Percentiles rank a stretch among this genome's conserved stretches.
Conservation (phyloP, 2,329 filamentous ascomycete species). For the Aspergillus floridensis region DNA sequence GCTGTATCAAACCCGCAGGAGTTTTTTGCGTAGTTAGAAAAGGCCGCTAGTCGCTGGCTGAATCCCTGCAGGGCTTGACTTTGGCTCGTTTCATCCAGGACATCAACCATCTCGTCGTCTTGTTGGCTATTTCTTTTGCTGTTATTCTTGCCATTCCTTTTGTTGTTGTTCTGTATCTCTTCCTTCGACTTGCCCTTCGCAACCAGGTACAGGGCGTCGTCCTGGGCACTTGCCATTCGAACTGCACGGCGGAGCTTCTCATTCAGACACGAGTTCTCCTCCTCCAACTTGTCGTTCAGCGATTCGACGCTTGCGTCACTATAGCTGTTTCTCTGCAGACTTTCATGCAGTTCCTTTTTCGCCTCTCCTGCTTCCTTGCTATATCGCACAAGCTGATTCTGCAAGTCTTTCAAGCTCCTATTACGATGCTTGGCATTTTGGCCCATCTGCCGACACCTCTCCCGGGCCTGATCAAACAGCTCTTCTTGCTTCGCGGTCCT, state of each 20-base stretch:
- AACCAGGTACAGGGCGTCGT: neutral
- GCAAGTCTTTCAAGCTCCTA: neutral
- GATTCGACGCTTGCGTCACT: neutral
- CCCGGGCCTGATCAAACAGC: neutral
- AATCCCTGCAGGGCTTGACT: neutral
- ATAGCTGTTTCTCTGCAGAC: neutral
- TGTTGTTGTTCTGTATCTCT: neutral
- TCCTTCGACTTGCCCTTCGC: too few species aligned
- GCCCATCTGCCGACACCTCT: neutral
- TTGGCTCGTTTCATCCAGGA: neutral
- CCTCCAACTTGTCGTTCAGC: neutral
- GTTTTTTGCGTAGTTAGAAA: neutral
- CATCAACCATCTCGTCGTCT: neutral
- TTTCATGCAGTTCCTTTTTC: neutral
- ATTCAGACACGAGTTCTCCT: neutral
- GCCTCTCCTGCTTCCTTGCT: neutral
- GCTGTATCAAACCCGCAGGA: neutral
- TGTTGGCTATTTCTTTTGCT: neutral
- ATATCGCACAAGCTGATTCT: neutral
- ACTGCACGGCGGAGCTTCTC: neutral
- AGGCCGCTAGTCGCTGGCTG: neutral
- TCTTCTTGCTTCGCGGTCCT: neutral
- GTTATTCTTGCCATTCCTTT: neutral
- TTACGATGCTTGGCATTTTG: neutral
- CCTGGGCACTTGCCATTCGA: neutral